A percentile compares a stretch with the other conserved stretches of the same genome.
These are phyloP conservation scores for Ciborinia camelliae DNA, from an alignment of 2,329 filamentous ascomycete genomes.

Conservation along the genomic window DNA sequence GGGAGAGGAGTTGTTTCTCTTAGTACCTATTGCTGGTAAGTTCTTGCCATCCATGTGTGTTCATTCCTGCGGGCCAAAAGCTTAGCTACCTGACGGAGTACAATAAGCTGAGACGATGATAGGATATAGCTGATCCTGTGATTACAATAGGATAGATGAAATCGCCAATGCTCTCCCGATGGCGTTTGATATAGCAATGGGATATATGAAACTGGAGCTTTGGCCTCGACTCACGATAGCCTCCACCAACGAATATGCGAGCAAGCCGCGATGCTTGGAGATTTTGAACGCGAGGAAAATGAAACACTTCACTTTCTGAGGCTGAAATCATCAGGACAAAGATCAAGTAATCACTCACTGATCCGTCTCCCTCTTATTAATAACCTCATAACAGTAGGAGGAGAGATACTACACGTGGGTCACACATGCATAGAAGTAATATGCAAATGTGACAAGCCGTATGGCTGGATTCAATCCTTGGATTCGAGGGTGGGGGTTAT, in stretches of 20 bases:
- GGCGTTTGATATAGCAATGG: slow-evolving; percentile 7
- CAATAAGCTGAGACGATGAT: neutral
- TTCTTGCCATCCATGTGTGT: neutral
- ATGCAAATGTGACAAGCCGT: neutral
- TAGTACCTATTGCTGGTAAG: neutral
- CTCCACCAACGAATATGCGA: slow-evolving; percentile 1
- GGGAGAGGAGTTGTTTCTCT: neutral
- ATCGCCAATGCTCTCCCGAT: neutral
- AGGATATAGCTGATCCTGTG: neutral
- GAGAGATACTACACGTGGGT: neutral
- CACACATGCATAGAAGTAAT: slow-evolving; percentile 7
- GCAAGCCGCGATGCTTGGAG: neutral
- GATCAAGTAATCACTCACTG: neutral
- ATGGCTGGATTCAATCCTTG: neutral
- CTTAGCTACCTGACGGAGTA: neutral
- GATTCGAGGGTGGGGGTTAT: too few species aligned
- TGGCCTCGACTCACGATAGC: neutral
- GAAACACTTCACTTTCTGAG: neutral
- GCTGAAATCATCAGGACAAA: slow-evolving; percentile 11
- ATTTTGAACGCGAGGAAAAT: neutral
- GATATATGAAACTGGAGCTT: neutral
- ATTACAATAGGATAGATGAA: neutral
- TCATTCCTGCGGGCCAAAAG: neutral
- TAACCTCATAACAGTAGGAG: neutral
- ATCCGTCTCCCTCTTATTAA: neutral